phyloP scores from a whole-genome alignment of 1,284 basidiomycete genomes.

The Sanguinoderma infundibulare region DNA sequence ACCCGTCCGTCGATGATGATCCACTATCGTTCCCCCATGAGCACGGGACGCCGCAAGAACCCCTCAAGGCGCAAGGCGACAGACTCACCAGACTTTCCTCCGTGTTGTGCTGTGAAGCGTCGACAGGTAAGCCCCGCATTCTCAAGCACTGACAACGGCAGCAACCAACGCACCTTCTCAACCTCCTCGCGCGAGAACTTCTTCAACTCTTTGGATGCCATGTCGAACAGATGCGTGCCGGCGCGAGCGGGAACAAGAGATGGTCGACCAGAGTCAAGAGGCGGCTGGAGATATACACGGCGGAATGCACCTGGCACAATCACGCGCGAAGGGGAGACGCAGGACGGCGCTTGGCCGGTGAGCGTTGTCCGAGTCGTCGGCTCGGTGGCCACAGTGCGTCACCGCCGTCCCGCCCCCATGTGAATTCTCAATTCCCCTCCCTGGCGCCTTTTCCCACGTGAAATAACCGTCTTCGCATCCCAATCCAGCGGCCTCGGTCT shows the following conservation, averaged over 20 bases:
- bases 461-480: neutral
- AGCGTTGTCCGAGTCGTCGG: neutral
- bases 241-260: neutral
- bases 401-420: neutral
- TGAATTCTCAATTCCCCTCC: slow-evolving; percentile 5
- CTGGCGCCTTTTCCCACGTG: neutral
- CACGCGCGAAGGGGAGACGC: neutral
- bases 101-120: slow-evolving; percentile 62
- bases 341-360: neutral
- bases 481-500: neutral
- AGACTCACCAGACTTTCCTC: slow-evolving; percentile 56
- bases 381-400: neutral
- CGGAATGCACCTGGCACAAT: slow-evolving; percentile 17
- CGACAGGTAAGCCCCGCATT: neutral
- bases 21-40: slow-evolving; percentile 57
- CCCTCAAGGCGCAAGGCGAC: slow-evolving; percentile 1
- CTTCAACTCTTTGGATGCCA: slow-evolving; percentile 50
- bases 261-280: neutral
- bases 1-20: slow-evolving; percentile 84
- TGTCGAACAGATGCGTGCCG: slow-evolving; percentile 21
- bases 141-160: neutral
- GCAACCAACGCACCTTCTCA: slow-evolving; percentile 45
- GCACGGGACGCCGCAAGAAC: neutral
- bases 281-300: slow-evolving; percentile 5
- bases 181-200: slow-evolving; percentile 57